Base-by-base conservation (phyloP, 768 basidiomycete genomes). In the Saitozyma podzolica region DNA sequence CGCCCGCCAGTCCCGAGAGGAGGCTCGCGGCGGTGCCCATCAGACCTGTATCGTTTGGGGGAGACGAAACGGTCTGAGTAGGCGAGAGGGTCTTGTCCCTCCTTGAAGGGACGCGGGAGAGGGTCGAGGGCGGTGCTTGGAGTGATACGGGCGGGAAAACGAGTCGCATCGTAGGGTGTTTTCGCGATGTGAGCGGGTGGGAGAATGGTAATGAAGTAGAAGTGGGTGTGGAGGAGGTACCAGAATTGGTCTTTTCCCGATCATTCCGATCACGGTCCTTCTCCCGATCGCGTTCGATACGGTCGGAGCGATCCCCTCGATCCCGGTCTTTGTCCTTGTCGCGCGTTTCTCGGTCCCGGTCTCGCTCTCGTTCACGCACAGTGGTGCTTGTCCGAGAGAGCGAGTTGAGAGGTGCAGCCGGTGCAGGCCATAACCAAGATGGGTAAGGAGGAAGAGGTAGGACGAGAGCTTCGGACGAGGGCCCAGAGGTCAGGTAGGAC, bases 161-260 rank as follows among this genome's bases (percentile, higher is more conserved):
- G 19, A 75, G 45, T 56, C 58, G 52, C 74, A 75, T 75, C 8
- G 65, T 75, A 11, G 74, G 74, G 58, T 75, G 74, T 61, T 58
- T 60, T 8, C 74, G 54, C 6, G 64, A 42, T 9, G 59, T 42
- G 10, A 70, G 47, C 0, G 74, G 74, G 63, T 75, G 70, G 7
- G 74, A 66, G 62, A 75, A 69, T 39, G 74, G 67, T 51, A 67
- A 37, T 9, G 43, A 29, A 6, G 59, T 47, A 40, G 13, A 13
- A 13, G 57, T 13, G 29, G 29, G 29, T 29, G 29, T 29, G 29
- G 29, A 29, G 29, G 29, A 29, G 29, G 29, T 29, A 29, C 29
- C 29, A 29, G 29, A 29, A 29, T 29, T 29, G 29, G 29, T 29
- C 29, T 29, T 29, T 29, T 29, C 29, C 29, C 29, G 29, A 29